Evolutionary conservation across 78 protist species (phyloP), one percentile per base, ranked within the genome.

Genomic region (Dictyostelium brefeldianum): DNA sequence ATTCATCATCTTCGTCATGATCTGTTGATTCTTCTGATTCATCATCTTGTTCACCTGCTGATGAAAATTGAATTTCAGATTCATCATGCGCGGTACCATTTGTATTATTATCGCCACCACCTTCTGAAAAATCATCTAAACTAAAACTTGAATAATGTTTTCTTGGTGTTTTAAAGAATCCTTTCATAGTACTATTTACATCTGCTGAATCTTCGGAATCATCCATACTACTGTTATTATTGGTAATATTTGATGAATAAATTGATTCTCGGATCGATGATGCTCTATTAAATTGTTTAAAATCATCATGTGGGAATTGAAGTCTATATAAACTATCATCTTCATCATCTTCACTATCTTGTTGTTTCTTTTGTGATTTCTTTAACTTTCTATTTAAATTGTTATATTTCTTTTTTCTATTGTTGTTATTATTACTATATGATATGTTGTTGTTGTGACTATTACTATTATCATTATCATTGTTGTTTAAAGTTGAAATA

Each of bases 281-380:
- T 54, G 54, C 70, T 15, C 36, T 25, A 36, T 59, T 64, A 10
- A 83, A 83, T 18, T 41, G 43, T 25, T 73, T 69, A n/a, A 69
- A 70, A n/a, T 83, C 91, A 27, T 70, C 80, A 50, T 79, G 91
- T 71, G 91, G 82, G 59, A 83, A 83, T 56, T 83, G 91, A 14
- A 83, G 47, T 54, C 56, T 25, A 43, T 83, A 71, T 71, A 83
- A 25, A 57, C 80, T 54, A 54, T 89, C 93, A 78, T 75, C 54
- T 1, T 36, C 80, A n/a, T 77, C 81, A 22, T 83, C 90, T 12
- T 11, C 56, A 4, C 57, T 41, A 3, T 18, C 9, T 62, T 62
- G 22, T 25, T 17, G 46, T 64, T 81, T 5, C 65, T 41, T 22
- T 62, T 36, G 43, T 36, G 10, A 25, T 64, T 51, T 4, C 43